These are phyloP conservation scores for Naganishia cerealis DNA, from an alignment of 1,284 basidiomycete genomes.

Conservation along the genomic window DNA sequence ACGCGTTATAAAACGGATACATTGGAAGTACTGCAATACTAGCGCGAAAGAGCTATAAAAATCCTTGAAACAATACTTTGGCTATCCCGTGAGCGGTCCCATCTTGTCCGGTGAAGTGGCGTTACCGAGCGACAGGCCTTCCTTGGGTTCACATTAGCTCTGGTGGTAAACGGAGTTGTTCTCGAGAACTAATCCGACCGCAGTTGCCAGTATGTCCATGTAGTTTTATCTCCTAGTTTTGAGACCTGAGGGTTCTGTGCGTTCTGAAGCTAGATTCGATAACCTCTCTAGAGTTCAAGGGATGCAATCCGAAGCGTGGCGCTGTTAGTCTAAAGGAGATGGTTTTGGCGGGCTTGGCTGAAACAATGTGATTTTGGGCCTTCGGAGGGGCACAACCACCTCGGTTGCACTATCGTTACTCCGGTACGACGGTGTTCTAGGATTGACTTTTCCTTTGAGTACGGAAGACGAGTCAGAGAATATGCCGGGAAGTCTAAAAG, in stretches of 20 bases:
- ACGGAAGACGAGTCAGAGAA: not conserved
- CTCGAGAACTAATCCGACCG: no score
- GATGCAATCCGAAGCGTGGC: not conserved
- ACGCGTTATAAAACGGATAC: not conserved
- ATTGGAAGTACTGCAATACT: not conserved
- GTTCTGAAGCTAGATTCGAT: no score
- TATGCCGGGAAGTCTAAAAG: slow-evolving; percentile 16
- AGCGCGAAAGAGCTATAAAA: not conserved
- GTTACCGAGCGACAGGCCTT: no score
- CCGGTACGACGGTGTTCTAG: not conserved
- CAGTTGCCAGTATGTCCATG: not conserved
- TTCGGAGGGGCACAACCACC: slow-evolving; percentile 7
- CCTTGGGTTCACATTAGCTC: no score
- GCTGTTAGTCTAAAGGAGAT: not conserved
- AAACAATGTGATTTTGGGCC: slow-evolving; percentile 21
- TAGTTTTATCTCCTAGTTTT: not conserved
- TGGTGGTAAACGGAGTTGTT: no score
- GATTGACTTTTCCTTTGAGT: not conserved
- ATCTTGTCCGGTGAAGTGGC: no score
- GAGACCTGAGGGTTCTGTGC: no score
- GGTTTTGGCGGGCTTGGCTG: slow-evolving; percentile 20
- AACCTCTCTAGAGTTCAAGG: no score
- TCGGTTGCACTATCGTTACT: slow-evolving; percentile 25
- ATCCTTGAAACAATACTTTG: not conserved
- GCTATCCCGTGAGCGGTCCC: no score